These are phyloP conservation scores for Beauveria asiatica DNA, from an alignment of 2,329 filamentous ascomycete species.

Conservation along the genomic window DNA sequence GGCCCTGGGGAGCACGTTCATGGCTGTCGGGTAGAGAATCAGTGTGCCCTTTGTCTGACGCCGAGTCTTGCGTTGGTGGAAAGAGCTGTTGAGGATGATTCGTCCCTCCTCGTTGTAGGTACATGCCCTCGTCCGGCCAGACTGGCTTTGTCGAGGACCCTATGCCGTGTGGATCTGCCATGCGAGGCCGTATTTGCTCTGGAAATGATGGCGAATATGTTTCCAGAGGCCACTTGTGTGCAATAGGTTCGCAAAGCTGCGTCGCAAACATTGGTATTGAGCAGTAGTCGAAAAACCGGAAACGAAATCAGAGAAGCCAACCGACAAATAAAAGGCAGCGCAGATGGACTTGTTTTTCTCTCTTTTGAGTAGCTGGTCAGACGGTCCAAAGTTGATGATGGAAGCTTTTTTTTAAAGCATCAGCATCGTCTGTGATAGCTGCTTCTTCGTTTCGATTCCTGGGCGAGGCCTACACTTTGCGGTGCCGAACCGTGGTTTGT, in stretches of 20 bases:
- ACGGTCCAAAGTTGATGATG: neutral
- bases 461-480: neutral
- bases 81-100: constrained; percentile 8
- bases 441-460: constrained; percentile 1
- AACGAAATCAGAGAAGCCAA: constrained; percentile 5
- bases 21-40: neutral
- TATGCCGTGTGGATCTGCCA: constrained; percentile 8
- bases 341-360: neutral
- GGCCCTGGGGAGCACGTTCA: neutral
- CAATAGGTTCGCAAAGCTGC: constrained; percentile 10
- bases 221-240: constrained; percentile 11
- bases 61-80: neutral
- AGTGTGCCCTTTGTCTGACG: neutral
- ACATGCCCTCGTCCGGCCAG: constrained; percentile 10
- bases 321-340: neutral
- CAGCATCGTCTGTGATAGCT: neutral
- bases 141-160: constrained; percentile 6
- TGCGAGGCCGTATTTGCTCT: constrained; percentile 7
- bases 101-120: neutral
- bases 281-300: neutral
- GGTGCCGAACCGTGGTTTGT: neutral
- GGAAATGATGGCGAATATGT: constrained; percentile 7
- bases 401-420: neutral
- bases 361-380: neutral
- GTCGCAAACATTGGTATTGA: constrained; percentile 11